phyloP scores from a whole-genome alignment of 305 asterid genomes.

The Ajuga reptans region DNA sequence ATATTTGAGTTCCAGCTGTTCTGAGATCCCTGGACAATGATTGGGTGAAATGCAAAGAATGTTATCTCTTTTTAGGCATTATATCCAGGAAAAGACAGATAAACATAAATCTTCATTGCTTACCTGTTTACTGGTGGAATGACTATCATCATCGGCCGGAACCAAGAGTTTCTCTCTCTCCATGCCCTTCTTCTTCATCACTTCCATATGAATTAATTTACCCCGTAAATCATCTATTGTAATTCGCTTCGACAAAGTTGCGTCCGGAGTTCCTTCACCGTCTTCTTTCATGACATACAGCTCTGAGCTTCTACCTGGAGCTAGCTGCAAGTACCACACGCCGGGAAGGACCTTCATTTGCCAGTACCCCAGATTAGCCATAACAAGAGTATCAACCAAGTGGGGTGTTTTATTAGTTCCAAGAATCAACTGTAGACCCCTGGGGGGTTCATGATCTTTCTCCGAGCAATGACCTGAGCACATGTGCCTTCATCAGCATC shows the following conservation, averaged over 20 bases:
- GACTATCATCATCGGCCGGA: slow-evolving; percentile 56
- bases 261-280: slow-evolving; percentile 45
- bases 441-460: slow-evolving; percentile 97
- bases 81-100: slow-evolving; percentile 2
- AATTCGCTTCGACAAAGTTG: slow-evolving; percentile 58
- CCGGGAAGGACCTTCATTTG: slow-evolving; percentile 98
- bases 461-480: slow-evolving; percentile 90
- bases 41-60: slow-evolving; percentile 16
- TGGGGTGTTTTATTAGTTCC: slow-evolving; percentile 85
- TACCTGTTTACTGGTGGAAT: slow-evolving; percentile 38
- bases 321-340: slow-evolving; percentile 95
- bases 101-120: slow-evolving; percentile 20
- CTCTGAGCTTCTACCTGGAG: slow-evolving; percentile 95
- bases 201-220: slow-evolving; percentile 84
- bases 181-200: slow-evolving; percentile 82
- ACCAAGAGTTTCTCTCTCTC: slow-evolving; percentile 71
- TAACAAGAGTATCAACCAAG: slow-evolving; percentile 95
- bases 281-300: slow-evolving; percentile 76
- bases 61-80: slow-evolving; percentile 11
- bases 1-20: slow-evolving; percentile 84
- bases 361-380: slow-evolving; percentile 99
- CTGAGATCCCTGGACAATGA: slow-evolving; percentile 46
- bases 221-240: slow-evolving; percentile 84
- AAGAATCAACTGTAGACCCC: slow-evolving; percentile 93
- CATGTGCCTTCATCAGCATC: slow-evolving; percentile 25